phyloP scores from a whole-genome alignment of 179 eudicot genomes.

The Spergularia azorica region DNA sequence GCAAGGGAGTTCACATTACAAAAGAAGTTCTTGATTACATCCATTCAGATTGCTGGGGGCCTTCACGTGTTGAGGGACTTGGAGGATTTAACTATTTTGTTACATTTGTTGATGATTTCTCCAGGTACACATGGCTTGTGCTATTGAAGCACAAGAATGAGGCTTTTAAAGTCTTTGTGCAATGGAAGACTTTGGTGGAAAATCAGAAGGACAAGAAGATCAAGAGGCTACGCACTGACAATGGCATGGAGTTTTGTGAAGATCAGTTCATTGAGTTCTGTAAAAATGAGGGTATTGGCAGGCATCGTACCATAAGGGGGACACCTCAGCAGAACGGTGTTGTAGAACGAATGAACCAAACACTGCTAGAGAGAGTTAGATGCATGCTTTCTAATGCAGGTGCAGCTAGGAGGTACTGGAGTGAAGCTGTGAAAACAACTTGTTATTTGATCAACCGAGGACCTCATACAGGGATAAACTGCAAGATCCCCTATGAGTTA shows the following conservation, averaged over 20 bases:
- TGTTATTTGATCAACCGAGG: slow-evolving; percentile 13
- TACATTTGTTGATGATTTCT: slow-evolving; percentile 13
- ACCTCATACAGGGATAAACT: slow-evolving; percentile 19
- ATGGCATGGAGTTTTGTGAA: not conserved
- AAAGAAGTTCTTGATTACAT: slow-evolving; percentile 17
- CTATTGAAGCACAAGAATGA: slow-evolving; percentile 8
- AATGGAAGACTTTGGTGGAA: slow-evolving; percentile 20
- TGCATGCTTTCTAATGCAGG: slow-evolving; percentile 26
- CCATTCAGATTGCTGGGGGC: slow-evolving; percentile 19
- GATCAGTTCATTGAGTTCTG: not conserved
- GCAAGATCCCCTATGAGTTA: slow-evolving; percentile 11
- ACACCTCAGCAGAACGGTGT: slow-evolving; percentile 28
- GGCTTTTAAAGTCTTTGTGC: slow-evolving; percentile 24
- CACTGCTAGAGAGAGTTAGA: slow-evolving; percentile 19
- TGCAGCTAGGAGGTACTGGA: slow-evolving; percentile 5
- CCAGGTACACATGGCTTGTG: slow-evolving; percentile 1
- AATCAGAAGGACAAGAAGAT: slow-evolving; percentile 23
- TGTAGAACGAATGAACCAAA: slow-evolving; percentile 18
- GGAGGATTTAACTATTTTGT: slow-evolving; percentile 2
- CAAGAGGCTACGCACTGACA: slow-evolving; percentile 21
- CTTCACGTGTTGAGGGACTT: slow-evolving; percentile 6
- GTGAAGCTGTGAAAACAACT: slow-evolving; percentile 1
- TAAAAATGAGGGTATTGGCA: slow-evolving; percentile 13
- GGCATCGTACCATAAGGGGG: slow-evolving; percentile 15
- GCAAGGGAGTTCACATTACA: slow-evolving; percentile 1